Percentiles rank a stretch among this genome's conserved stretches.
These are phyloP conservation scores for Brassica balearica DNA, from an alignment of 441 rosid species.

Conservation along the genomic window DNA sequence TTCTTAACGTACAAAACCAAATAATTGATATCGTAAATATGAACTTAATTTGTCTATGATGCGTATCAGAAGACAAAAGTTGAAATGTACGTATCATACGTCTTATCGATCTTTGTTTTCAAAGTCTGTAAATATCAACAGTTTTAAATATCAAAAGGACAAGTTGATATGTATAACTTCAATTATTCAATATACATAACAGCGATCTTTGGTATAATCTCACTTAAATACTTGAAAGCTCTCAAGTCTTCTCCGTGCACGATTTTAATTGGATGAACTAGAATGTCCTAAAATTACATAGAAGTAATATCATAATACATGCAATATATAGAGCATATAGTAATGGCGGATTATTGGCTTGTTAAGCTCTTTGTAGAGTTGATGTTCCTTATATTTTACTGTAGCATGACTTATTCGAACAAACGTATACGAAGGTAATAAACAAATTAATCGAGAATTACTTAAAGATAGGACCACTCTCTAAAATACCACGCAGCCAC, in stretches of 20 bases:
- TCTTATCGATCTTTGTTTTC: conserved; percentile 3
- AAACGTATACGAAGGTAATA: conserved; percentile 28
- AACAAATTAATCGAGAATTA: conserved; percentile 26
- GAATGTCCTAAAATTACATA: conserved; percentile 11
- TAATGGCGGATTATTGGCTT: neutral
- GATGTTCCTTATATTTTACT: conserved; percentile 5
- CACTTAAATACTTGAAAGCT: conserved; percentile 39
- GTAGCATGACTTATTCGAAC: conserved; percentile 33
- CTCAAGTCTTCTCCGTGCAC: conserved; percentile 34
- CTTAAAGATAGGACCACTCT: conserved; percentile 39
- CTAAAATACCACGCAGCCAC: conserved; percentile 29
- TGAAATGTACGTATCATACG: conserved; percentile 23
- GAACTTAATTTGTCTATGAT: neutral
- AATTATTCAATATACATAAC: conserved; percentile 7
- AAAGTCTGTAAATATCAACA: conserved; percentile 12
- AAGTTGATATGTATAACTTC: conserved; percentile 35
- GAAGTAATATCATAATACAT: neutral
- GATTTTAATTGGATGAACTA: conserved; percentile 28
- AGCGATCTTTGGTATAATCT: conserved; percentile 41
- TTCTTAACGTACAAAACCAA: neutral
- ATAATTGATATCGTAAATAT: neutral
- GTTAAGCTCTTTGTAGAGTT: conserved; percentile 6
- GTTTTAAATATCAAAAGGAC: conserved; percentile 22
- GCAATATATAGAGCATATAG: neutral
- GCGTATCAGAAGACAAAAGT: conserved; percentile 16